Conservation (phyloP, 2,329 filamentous ascomycete species). For the Aspergillus melleus region DNA sequence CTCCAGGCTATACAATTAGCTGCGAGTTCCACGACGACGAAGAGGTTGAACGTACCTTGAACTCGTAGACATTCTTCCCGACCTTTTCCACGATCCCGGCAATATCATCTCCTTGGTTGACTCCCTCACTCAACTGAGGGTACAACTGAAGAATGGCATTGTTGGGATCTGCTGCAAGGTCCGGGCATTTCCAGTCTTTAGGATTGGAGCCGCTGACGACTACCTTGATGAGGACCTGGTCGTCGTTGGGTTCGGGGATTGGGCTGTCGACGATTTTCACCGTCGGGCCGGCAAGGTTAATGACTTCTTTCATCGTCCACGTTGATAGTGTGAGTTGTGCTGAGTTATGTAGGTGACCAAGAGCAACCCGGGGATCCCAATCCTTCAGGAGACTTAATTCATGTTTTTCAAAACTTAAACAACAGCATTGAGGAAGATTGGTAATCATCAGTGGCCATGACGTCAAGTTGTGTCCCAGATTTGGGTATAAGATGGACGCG, state of each 20-base stretch:
- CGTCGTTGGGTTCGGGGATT: conserved; percentile 35
- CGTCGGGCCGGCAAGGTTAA: conserved; percentile 5
- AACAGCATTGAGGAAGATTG: no score
- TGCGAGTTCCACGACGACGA: no score
- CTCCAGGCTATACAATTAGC: conserved; percentile 40
- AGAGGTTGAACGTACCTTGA: conserved; percentile 35
- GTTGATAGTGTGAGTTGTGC: no score
- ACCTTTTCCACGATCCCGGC: conserved; percentile 53
- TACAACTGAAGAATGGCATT: neutral
- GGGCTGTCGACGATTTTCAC: conserved; percentile 15
- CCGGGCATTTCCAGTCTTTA: conserved; percentile 45
- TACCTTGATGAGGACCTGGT: conserved; percentile 38
- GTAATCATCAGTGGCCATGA: no score
- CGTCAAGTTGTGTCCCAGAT: no score
- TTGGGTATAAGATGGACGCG: no score
- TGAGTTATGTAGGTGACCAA: no score
- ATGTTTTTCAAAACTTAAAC: neutral
- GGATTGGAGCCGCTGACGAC: conserved; percentile 42
- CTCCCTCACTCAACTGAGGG: neutral
- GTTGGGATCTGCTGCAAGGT: conserved; percentile 1
- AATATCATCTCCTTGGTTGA: conserved; percentile 55
- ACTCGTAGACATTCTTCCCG: conserved; percentile 55
- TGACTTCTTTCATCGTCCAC: conserved; percentile 12
- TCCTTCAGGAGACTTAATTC: no score
- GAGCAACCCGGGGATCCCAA: no score